Evolutionary conservation across 2,329 filamentous ascomycete species (phyloP).

Genomic region (Pyrenophora tritici-repentis): DNA sequence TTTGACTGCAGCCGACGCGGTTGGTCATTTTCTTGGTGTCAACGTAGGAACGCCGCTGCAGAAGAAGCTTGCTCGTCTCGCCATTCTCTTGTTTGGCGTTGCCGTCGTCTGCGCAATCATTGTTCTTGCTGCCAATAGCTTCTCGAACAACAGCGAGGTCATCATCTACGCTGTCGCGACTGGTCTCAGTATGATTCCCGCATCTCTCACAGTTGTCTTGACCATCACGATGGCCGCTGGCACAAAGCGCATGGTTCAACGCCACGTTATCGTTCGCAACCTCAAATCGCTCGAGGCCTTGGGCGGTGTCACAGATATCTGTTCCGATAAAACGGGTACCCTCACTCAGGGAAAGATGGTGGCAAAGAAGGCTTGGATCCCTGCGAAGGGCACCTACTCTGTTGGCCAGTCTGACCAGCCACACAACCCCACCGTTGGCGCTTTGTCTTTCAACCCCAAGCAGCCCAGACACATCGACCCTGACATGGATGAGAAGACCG

Average conservation of each 20-base stretch:
- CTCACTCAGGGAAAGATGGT: conserved; percentile 46
- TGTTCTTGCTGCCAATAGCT: conserved; percentile 46
- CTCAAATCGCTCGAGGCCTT: conserved; percentile 45
- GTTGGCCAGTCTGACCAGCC: conserved; percentile 38
- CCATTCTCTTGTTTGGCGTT: conserved; percentile 44
- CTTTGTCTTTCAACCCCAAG: conserved; percentile 35
- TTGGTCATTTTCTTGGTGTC: conserved; percentile 48
- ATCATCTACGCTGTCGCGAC: conserved; percentile 49
- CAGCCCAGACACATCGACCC: conserved; percentile 8
- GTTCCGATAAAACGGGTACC: conserved; percentile 58
- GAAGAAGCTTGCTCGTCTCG: conserved; percentile 44
- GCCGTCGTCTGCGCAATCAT: conserved; percentile 48
- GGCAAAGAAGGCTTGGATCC: conserved; percentile 43
- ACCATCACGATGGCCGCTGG: conserved; percentile 49
- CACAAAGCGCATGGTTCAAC: conserved; percentile 45
- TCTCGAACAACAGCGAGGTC: conserved; percentile 44
- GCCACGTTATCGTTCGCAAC: conserved; percentile 44
- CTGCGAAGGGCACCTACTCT: conserved; percentile 40
- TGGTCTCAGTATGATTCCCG: conserved; percentile 48
- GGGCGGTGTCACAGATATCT: conserved; percentile 51
- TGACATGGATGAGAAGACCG: conserved; percentile 5
- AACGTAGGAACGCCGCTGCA: conserved; percentile 48
- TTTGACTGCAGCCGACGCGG: conserved; percentile 52
- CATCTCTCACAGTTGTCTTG: conserved; percentile 45
- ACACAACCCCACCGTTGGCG: conserved; percentile 39